Base-by-base conservation (phyloP, 139 green algal species). In the Coelastrella sp. region DNA sequence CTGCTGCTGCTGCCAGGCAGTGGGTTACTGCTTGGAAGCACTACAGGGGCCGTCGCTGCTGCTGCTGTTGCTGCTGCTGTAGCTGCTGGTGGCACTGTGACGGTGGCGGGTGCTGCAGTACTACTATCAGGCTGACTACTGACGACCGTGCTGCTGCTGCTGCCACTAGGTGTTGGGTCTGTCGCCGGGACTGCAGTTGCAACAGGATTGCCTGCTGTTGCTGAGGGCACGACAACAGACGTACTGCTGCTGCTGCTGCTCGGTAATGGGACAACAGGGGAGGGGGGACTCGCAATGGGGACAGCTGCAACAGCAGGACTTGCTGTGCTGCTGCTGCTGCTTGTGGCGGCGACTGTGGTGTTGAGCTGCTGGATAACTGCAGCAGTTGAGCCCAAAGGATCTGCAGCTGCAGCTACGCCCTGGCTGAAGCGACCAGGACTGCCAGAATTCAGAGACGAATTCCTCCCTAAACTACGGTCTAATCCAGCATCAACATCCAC, bases 141-240 rank as follows among this genome's bases (percentile, higher is more conserved):
- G 64, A n/a, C 43, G 64, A n/a, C 43, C 9, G 17, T 73, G 64
- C 64, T 30, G n/a, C 64, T 73, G 64, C 64, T 73, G 64, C 64
- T 41, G 23, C 4, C 32, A 30, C 64, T 41, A 43, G 9, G n/a
- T n/a, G n/a, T n/a, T 73, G 64, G 27, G 1, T n/a, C 64, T 41
- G n/a, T 30, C 32, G 64, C 64, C 32, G 3, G 23, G 15, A 15
- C 6, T 76, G 8, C 67, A n/a, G n/a, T 51, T 30, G 19, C 5
- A 23, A 53, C 19, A 40, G 27, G 15, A 9, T 32, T 51, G 67
- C 35, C 17, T 76, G 67, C 67, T 59, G 15, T 53, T 76, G 45
- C 45, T 57, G n/a, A n/a, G n/a, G n/a, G n/a, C n/a, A n/a, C n/a
- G n/a, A n/a, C n/a, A n/a, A n/a, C n/a, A 23, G 45, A 9, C 15